Conservation (phyloP, 1,139 yeast species). For the Geotrichum histeridarum region DNA sequence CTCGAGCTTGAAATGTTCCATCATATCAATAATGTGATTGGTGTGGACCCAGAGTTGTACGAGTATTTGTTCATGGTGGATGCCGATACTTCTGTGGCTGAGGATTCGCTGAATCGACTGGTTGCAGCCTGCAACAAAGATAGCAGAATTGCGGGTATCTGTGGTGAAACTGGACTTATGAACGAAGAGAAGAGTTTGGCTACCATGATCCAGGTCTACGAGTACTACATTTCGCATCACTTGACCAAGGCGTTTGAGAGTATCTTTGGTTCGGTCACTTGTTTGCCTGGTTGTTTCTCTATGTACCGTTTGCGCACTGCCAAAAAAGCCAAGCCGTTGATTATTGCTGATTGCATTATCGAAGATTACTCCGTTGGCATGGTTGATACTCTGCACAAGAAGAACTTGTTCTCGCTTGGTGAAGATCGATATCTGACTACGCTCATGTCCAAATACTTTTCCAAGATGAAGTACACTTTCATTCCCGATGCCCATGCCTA, state of each 20-base stretch:
- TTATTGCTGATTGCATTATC: conserved; percentile 38
- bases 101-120: conserved; percentile 38
- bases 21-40: conserved; percentile 41
- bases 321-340: conserved; percentile 37
- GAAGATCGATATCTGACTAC: conserved; percentile 44
- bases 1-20: conserved; percentile 42
- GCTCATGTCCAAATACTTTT: conserved; percentile 39
- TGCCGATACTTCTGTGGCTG: conserved; percentile 40
- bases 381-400: conserved; percentile 42
- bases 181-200: conserved; percentile 39
- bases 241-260: conserved; percentile 42
- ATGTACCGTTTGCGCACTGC: conserved; percentile 40
- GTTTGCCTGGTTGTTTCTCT: conserved; percentile 44
- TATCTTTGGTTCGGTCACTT: conserved; percentile 41
- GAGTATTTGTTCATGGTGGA: conserved; percentile 41
- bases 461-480: conserved; percentile 40
- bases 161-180: conserved; percentile 42
- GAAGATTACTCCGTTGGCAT: conserved; percentile 38
- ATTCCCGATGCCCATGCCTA: conserved; percentile 40
- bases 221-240: conserved; percentile 42
- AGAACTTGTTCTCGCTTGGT: conserved; percentile 42
- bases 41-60: conserved; percentile 42
- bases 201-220: conserved; percentile 44
- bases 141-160: conserved; percentile 39
- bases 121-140: conserved; percentile 40